Base-by-base conservation (phyloP, 2,329 filamentous ascomycete species). In the Teratosphaeriaceae sp. region DNA sequence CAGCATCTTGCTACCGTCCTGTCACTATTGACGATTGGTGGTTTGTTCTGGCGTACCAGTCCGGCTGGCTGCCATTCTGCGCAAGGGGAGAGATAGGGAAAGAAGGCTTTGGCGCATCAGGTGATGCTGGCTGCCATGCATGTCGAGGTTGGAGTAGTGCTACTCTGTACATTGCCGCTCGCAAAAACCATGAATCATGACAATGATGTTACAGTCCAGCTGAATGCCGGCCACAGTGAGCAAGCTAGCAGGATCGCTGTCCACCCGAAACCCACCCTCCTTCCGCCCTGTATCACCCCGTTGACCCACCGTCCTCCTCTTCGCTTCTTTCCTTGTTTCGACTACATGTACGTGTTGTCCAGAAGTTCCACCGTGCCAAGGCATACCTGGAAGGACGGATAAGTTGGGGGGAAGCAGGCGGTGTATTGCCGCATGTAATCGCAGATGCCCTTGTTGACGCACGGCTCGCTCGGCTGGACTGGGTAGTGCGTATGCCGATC, bases 21-120 rank as follows among this genome's bases (percentile, higher is more conserved):
- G 36, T 39, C 26, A 6, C 21, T 38, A 38, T 16, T 22, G 13
- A 7, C 5, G 22, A 29, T 40, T 29, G 15, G n/a, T 15, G 3
- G 37, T 19, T 3, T 40, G 24, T 18, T 20, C 19, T 42, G 43
- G 43, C 43, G 37, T 45, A 40, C 43, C 43, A 40, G 37, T 40
- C 20, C 38, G 38, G 38, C 38, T 31, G 38, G 38, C 38, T 41
- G 19, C 38, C 26, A 34, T 34, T 33, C 38, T 41, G 37, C 22
- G 35, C 8, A 5, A 3, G 9, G 20, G 20, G 12, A 12, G 27
- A 30, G 27, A 30, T 11, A n/a, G 12, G 4, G 13, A 13, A 4
- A 30, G 27, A 6, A 30, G 27, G 27, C 27, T 30, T 34, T 34
- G 31, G 31, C 18, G 31, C 20, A 34, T 18, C n/a, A 34, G 31